phyloP scores from a whole-genome alignment of 2,329 filamentous ascomycete genomes.

The Esteya vermicola region DNA sequence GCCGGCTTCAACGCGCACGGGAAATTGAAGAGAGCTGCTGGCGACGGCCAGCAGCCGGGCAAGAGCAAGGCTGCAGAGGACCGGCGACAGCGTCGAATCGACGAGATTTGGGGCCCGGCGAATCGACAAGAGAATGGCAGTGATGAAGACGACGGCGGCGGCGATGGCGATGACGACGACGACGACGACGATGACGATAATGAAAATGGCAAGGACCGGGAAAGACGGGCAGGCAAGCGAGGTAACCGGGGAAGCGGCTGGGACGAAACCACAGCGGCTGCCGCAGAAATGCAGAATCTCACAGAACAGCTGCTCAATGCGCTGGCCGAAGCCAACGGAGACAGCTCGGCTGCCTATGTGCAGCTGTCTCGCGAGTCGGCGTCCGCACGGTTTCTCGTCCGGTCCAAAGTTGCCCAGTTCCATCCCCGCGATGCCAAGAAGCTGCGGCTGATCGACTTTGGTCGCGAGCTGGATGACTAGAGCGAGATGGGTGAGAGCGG shows the following conservation, averaged over 20 bases:
- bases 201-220: neutral
- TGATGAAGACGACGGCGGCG: neutral
- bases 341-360: slow-evolving; percentile 43
- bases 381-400: slow-evolving; percentile 47
- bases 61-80: neutral
- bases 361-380: slow-evolving; percentile 45
- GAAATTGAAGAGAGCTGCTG: slow-evolving; percentile 31
- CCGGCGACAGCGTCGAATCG: slow-evolving; percentile 44
- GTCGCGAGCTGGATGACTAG: slow-evolving; percentile 43
- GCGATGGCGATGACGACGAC: neutral
- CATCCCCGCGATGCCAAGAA: slow-evolving; percentile 48
- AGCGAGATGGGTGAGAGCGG: neutral
- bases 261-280: slow-evolving; percentile 30
- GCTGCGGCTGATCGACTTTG: slow-evolving; percentile 49
- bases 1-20: slow-evolving; percentile 47
- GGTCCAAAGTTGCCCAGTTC: slow-evolving; percentile 52
- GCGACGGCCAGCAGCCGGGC: slow-evolving; percentile 21
- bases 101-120: slow-evolving; percentile 44
- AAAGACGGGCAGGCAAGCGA: no score
- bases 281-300: slow-evolving; percentile 42
- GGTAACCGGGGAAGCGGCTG: no score
- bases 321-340: slow-evolving; percentile 37
- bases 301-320: slow-evolving; percentile 47
- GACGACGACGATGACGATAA: neutral
- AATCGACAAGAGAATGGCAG: no score